These are phyloP conservation scores for Rhodocollybia butyracea DNA, from an alignment of 768 basidiomycete species.

Conservation along the genomic window DNA sequence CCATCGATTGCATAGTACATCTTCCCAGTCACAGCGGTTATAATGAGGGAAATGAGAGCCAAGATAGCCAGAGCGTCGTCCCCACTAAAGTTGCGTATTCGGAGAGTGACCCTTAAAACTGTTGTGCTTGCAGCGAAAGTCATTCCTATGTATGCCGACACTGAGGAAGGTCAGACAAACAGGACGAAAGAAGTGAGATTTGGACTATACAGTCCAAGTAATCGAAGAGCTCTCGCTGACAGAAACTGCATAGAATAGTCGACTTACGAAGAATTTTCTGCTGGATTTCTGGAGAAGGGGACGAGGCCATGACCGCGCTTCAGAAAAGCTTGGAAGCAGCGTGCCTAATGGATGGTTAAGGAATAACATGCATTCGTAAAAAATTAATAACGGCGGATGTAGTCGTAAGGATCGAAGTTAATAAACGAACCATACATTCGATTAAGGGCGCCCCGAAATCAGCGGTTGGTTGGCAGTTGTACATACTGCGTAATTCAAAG, in stretches of 20 bases:
- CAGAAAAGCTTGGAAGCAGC: too few species aligned
- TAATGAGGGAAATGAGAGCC: background rate
- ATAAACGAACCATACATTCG: too few species aligned
- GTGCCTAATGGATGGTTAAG: too few species aligned
- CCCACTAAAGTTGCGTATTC: background rate
- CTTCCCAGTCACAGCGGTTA: background rate
- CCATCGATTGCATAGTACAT: background rate
- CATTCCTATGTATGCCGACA: conserved; percentile 1
- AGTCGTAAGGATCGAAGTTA: too few species aligned
- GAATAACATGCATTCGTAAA: too few species aligned
- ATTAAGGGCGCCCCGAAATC: too few species aligned
- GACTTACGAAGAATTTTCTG: background rate
- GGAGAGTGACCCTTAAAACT: background rate
- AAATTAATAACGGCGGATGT: too few species aligned
- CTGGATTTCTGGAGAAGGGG: background rate
- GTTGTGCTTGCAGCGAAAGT: background rate
- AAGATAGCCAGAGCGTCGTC: background rate
- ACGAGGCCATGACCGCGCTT: too few species aligned
- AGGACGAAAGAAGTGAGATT: background rate
- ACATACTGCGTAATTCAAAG: too few species aligned
- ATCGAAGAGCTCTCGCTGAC: too few species aligned
- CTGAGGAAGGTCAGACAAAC: background rate
- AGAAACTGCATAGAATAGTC: too few species aligned
- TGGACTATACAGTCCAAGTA: background rate
- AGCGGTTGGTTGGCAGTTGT: too few species aligned